These are phyloP conservation scores for Solanum ossicruentum DNA, from an alignment of 257 asterid species.

Conservation along the genomic window DNA sequence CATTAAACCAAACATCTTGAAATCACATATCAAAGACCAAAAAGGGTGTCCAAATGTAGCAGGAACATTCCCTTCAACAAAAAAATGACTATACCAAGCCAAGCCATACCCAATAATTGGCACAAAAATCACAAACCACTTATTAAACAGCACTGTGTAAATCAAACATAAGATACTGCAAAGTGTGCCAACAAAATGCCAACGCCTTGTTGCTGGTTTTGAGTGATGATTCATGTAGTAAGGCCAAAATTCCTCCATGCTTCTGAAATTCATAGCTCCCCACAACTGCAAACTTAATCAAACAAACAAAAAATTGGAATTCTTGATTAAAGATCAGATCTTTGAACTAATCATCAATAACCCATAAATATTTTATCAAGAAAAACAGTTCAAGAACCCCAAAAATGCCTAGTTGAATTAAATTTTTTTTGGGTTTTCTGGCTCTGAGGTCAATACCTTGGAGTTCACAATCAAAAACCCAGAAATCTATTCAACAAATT, in stretches of 20 bases:
- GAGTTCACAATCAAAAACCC: neutral
- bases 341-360: neutral
- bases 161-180: conserved; percentile 65
- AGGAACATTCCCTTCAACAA: conserved; percentile 82
- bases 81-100: conserved; percentile 97
- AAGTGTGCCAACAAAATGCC: conserved; percentile 93
- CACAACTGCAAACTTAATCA: neutral
- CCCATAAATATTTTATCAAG: neutral
- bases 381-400: neutral
- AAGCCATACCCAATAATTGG: conserved; percentile 80
- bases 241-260: conserved; percentile 95
- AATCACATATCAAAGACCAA: conserved; percentile 90
- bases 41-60: conserved; percentile 91
- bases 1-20: conserved; percentile 96
- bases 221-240: conserved; percentile 87
- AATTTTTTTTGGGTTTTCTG: neutral
- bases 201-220: conserved; percentile 72
- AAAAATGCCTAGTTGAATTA: neutral
- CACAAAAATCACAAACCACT: conserved; percentile 57
- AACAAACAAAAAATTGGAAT: neutral
- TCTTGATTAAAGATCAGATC: neutral
- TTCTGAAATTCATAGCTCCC: conserved; percentile 59
- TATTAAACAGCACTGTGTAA: conserved; percentile 54
- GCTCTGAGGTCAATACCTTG: neutral
- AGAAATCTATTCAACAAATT: neutral